A percentile compares a stretch with the other conserved stretches of the same genome.
phyloP scores from a whole-genome alignment of 2,329 filamentous ascomycete genomes.

The Exophiala calicioides region DNA sequence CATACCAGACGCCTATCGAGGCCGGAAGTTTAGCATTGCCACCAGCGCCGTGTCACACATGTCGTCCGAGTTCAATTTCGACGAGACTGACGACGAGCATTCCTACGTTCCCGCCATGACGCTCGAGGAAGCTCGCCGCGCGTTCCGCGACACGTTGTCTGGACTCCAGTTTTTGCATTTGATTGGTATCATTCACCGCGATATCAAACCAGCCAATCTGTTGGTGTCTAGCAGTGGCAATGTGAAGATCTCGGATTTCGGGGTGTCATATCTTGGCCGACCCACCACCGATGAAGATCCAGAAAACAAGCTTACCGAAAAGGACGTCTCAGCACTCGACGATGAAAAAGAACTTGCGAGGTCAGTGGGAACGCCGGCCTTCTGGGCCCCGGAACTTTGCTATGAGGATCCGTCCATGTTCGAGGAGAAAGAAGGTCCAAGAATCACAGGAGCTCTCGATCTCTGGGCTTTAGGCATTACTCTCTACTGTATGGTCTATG shows the following conservation, averaged over 20 bases:
- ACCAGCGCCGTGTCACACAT: slow-evolving; percentile 51
- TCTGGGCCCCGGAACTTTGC: slow-evolving; percentile 95
- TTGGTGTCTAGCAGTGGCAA: slow-evolving; percentile 80
- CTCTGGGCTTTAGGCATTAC: slow-evolving; percentile 97
- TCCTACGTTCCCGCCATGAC: slow-evolving; percentile 94
- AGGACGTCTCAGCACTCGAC: slow-evolving; percentile 84
- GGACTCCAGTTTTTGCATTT: slow-evolving; percentile 92
- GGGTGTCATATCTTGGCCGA: slow-evolving; percentile 93
- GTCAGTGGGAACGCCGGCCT: slow-evolving; percentile 94
- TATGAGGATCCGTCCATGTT: slow-evolving; percentile 70
- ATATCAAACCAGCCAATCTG: slow-evolving; percentile 97
- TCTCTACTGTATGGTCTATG: slow-evolving; percentile 91
- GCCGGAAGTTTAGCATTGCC: slow-evolving; percentile 76
- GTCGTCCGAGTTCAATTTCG: slow-evolving; percentile 47
- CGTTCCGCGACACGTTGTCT: slow-evolving; percentile 89
- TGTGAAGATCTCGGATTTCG: slow-evolving; percentile 98
- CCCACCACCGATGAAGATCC: slow-evolving; percentile 77
- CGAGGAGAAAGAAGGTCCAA: slow-evolving; percentile 57
- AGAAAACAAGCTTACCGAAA: slow-evolving; percentile 70
- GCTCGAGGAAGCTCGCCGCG: slow-evolving; percentile 74
- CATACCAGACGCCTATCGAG: slow-evolving; percentile 58
- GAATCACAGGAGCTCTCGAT: slow-evolving; percentile 89
- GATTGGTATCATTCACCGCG: slow-evolving; percentile 97
- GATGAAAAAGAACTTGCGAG: slow-evolving; percentile 96
- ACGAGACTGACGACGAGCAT: slow-evolving; percentile 71